Evolutionary conservation across 352 stramenopile genomes (phyloP), one percentile per base, ranked within the genome.

Genomic region (Phytophthora cryptogea): DNA sequence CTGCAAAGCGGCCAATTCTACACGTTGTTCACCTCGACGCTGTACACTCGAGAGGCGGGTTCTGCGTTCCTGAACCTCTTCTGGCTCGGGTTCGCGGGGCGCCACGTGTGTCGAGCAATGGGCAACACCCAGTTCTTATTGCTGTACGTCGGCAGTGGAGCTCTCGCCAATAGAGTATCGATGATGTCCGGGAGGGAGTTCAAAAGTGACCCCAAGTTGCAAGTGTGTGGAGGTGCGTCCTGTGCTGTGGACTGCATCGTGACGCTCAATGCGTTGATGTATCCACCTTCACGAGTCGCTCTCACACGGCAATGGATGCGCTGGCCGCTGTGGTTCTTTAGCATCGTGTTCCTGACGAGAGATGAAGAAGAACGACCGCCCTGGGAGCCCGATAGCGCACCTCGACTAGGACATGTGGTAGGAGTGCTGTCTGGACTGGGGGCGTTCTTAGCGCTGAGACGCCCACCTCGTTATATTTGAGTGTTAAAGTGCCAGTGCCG

Each of bases 251-350:
- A 70, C 36, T 54, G 47, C 62, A 23, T 70, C 30, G 62, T 70
- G 48, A 57, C 62, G 31, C 43, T 70, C 27, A 70, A 70, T 42
- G 62, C 55, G n/a, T 17, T 70, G 33, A 16, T 70, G 55, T 70
- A 66, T 13, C 62, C 55, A 32, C 62, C 62, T 11, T 70, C 55
- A 5, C 40, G 49, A 32, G 54, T 70, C 20, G 55, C 55, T 27
- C 47, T 70, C 2, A 44, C 62, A 16, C 40, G 54, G 14, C 37
- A n/a, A 5, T 70, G 54, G 62, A 54, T 54, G 49, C 48, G 55
- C 31, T 70, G 62, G 55, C 36, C 48, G 14, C 23, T 66, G 37
- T 70, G 62, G 54, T 27, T 69, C 44, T 61, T 56, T 14, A 66
- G 62, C 32, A 20, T 6, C 11, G 36, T 57, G 14, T 70, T 60